Percentiles rank a stretch among this genome's conserved stretches.
These are phyloP conservation scores for Claviceps africana DNA, from an alignment of 2,329 filamentous ascomycete species.

Conservation along the genomic window DNA sequence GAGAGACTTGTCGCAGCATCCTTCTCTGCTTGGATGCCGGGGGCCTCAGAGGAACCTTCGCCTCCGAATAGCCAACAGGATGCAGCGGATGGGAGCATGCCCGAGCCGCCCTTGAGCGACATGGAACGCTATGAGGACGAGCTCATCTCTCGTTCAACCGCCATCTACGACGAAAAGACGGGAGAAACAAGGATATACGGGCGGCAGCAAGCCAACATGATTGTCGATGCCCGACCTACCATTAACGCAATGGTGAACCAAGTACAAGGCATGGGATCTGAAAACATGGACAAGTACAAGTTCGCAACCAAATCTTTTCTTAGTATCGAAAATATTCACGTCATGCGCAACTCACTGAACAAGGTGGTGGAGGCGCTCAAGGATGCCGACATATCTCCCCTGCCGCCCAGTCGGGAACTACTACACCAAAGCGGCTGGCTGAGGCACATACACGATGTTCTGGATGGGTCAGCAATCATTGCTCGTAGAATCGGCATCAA, in stretches of 20 bases:
- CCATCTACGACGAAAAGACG: constrained; percentile 41
- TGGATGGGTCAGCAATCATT: constrained; percentile 76
- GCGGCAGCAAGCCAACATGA: constrained; percentile 83
- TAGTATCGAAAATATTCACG: constrained; percentile 95
- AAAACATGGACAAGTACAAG: constrained; percentile 96
- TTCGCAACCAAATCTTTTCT: constrained; percentile 84
- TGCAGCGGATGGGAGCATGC: constrained; percentile 19
- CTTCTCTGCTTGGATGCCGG: constrained; percentile 40
- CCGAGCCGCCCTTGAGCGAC: constrained; percentile 41
- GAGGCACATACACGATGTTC: constrained; percentile 69
- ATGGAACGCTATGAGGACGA: constrained; percentile 57
- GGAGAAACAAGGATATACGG: constrained; percentile 63
- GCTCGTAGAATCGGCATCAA: constrained; percentile 78
- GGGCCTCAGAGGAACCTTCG: constrained; percentile 20
- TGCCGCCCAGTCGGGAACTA: constrained; percentile 69
- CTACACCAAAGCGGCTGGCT: constrained; percentile 81
- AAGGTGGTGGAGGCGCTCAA: constrained; percentile 83
- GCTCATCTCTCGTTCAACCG: constrained; percentile 31
- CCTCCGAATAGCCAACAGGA: constrained; percentile 36
- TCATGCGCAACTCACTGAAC: constrained; percentile 84
- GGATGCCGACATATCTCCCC: constrained; percentile 73
- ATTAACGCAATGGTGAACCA: constrained; percentile 94
- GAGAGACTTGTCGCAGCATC: constrained; percentile 88
- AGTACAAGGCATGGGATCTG: constrained; percentile 79
- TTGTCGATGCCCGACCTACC: constrained; percentile 87